A percentile compares a stretch with the other conserved stretches of the same genome.
Evolutionary conservation across 345 rosid species (phyloP).

Genomic region (Aegle marmelos): DNA sequence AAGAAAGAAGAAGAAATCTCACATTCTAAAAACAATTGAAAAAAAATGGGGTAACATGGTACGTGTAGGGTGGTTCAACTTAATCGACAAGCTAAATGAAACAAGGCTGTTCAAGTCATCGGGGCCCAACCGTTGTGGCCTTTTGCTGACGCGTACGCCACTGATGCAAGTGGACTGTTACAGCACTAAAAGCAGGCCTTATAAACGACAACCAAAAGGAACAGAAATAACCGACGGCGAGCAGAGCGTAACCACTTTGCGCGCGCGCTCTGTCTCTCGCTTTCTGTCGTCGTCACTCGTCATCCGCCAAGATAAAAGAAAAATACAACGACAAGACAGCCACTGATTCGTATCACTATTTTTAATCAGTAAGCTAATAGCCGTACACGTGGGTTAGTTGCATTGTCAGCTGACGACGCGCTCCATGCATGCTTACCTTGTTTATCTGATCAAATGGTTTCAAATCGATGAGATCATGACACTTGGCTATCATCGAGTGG

Average conservation of each 20-base stretch:
- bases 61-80: too few species aligned
- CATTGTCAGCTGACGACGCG: slow-evolving; percentile 13
- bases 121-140: not conserved
- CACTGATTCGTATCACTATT: not conserved
- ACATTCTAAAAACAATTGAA: too few species aligned
- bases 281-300: not conserved
- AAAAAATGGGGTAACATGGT: too few species aligned
- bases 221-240: not conserved
- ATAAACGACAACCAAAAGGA: not conserved
- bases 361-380: not conserved
- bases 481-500: not conserved
- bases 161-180: not conserved
- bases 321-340: not conserved
- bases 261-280: not conserved
- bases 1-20: too few species aligned
- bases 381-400: slow-evolving; percentile 9
- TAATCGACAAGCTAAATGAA: not conserved
- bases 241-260: not conserved
- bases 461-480: not conserved
- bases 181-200: not conserved
- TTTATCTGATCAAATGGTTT: not conserved
- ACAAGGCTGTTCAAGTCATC: too few species aligned
- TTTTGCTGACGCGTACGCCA: not conserved
- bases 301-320: too few species aligned
- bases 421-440: not conserved